These are phyloP conservation scores for Phytophthora chlamydospora DNA, from an alignment of 352 stramenopile genomes.

Conservation along the genomic window DNA sequence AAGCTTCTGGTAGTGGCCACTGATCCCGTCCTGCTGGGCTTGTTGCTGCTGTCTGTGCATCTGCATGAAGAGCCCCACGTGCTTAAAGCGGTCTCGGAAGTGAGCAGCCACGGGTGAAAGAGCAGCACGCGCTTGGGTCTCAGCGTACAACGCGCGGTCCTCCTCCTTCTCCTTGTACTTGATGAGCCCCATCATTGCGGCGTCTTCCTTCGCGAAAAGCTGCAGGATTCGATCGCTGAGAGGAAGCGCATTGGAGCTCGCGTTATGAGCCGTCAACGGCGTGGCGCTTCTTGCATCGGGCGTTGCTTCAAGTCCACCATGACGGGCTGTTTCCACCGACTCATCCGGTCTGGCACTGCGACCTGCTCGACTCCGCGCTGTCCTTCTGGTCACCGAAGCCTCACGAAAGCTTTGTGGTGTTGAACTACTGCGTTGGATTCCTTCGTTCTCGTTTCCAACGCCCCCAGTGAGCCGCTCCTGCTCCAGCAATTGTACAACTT, in stretches of 20 bases:
- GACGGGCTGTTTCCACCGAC: slow-evolving; percentile 1
- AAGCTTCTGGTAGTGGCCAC: slow-evolving; percentile 68
- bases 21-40: slow-evolving; percentile 53
- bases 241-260: not conserved
- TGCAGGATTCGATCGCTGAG: slow-evolving; percentile 41
- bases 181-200: slow-evolving; percentile 64
- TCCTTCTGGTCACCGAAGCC: slow-evolving; percentile 7
- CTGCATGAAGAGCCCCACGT: slow-evolving; percentile 55
- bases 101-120: slow-evolving; percentile 58
- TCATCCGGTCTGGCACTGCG: slow-evolving; percentile 16
- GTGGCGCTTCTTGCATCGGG: slow-evolving; percentile 1
- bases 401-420: not conserved
- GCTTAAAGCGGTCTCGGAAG: slow-evolving; percentile 75
- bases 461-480: slow-evolving; percentile 31
- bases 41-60: slow-evolving; percentile 39
- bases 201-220: slow-evolving; percentile 64
- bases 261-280: not conserved
- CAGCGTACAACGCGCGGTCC: slow-evolving; percentile 33
- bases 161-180: slow-evolving; percentile 67
- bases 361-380: slow-evolving; percentile 14
- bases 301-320: slow-evolving; percentile 14
- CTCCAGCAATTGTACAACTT: slow-evolving; percentile 55
- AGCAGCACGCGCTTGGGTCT: slow-evolving; percentile 45
- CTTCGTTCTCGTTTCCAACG: not conserved
- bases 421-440: slow-evolving; percentile 4